phyloP scores from a whole-genome alignment of 2,329 filamentous ascomycete genomes.

The Fusarium paranaense region DNA sequence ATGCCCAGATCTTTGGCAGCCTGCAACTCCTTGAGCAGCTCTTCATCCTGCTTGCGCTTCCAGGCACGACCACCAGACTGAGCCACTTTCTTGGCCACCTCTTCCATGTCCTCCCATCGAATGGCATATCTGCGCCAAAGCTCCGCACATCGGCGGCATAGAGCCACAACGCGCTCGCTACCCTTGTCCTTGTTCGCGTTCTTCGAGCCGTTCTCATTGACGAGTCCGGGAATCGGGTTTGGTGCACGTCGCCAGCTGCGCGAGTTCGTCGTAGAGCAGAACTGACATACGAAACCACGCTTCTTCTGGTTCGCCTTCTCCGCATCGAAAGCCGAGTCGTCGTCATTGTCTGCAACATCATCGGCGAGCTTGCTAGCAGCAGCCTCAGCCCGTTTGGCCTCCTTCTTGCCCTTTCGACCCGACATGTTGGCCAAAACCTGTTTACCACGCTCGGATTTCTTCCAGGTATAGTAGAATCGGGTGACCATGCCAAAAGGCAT shows the following conservation, averaged over 20 bases:
- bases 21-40: slow-evolving; percentile 80
- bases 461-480: slow-evolving; percentile 97
- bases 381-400: slow-evolving; percentile 79
- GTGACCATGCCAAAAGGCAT: slow-evolving; percentile 84
- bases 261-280: slow-evolving; percentile 83
- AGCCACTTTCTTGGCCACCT: slow-evolving; percentile 87
- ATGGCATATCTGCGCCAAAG: slow-evolving; percentile 97
- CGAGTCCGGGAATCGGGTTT: slow-evolving; percentile 76
- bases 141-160: slow-evolving; percentile 91
- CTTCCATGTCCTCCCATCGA: slow-evolving; percentile 94
- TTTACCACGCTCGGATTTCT: slow-evolving; percentile 87
- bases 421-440: slow-evolving; percentile 92
- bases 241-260: slow-evolving; percentile 94
- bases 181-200: slow-evolving; percentile 80
- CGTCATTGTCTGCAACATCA: slow-evolving; percentile 90
- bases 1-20: slow-evolving; percentile 70
- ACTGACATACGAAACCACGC: slow-evolving; percentile 91
- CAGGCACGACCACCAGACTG: slow-evolving; percentile 83
- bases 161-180: slow-evolving; percentile 78
- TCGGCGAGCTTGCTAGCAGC: slow-evolving; percentile 83
- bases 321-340: slow-evolving; percentile 95
- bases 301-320: slow-evolving; percentile 85
- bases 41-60: slow-evolving; percentile 92
- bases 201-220: slow-evolving; percentile 70
- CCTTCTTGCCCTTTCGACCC: slow-evolving; percentile 90